phyloP scores from a whole-genome alignment of 495 filamentous ascomycete genomes.

The Copromyces sp. region DNA sequence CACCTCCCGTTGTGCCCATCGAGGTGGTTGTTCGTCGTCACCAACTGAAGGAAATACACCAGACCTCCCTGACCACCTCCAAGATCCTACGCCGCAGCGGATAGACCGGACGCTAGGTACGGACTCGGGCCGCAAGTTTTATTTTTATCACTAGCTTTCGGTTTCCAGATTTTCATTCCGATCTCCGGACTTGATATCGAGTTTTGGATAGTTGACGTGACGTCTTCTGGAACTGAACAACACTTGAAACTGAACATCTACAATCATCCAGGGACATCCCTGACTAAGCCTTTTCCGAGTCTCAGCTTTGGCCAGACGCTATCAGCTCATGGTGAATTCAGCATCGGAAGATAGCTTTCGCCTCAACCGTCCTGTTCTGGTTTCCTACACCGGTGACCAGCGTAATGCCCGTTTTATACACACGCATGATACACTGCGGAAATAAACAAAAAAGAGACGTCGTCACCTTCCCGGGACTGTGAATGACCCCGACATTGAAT shows the following conservation, averaged over 20 bases:
- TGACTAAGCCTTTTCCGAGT: neutral
- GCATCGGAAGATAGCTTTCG: neutral
- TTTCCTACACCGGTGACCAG: neutral
- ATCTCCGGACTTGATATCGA: neutral
- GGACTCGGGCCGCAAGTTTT: neutral
- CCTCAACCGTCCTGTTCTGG: neutral
- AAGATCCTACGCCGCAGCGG: neutral
- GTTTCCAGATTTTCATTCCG: neutral
- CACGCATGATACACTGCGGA: neutral
- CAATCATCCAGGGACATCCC: neutral
- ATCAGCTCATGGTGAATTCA: neutral
- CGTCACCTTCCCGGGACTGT: neutral
- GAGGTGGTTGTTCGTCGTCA: neutral
- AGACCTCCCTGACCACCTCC: neutral
- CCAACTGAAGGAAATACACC: neutral
- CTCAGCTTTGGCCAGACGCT: neutral
- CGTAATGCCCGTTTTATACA: neutral
- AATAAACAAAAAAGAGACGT: neutral
- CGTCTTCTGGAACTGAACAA: neutral
- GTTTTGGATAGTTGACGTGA: neutral
- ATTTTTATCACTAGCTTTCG: neutral
- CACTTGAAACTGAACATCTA: neutral
- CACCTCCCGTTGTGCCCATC: neutral
- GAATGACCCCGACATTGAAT: neutral
- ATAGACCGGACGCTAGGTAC: neutral